Evolutionary conservation across 176 grass and related monocot species (phyloP).

Genomic region (Carex littledalei): DNA sequence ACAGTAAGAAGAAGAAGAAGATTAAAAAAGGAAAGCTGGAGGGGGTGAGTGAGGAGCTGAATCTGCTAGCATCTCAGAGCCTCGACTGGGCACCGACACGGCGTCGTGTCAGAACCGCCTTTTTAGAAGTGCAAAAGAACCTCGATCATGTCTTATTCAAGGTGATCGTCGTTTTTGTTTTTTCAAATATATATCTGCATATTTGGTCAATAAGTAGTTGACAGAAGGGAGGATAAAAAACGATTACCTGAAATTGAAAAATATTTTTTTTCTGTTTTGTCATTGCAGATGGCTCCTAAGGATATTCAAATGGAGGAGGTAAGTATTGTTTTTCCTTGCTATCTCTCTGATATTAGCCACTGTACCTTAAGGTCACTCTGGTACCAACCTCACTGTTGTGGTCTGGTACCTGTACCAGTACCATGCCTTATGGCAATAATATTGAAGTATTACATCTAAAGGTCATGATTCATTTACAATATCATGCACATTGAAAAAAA

Average conservation of each 20-base stretch:
- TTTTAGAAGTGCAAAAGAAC: conserved; percentile 55
- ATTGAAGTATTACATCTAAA: background rate
- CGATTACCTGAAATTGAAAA: background rate
- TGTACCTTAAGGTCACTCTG: background rate
- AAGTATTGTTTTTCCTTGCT: background rate
- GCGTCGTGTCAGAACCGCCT: conserved; percentile 48
- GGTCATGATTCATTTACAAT: background rate
- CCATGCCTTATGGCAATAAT: background rate
- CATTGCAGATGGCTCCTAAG: conserved; percentile 61
- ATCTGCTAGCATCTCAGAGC: conserved; percentile 50
- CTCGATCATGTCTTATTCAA: conserved; percentile 92
- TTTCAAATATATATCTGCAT: background rate
- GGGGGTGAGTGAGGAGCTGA: conserved; percentile 69
- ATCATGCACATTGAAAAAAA: background rate
- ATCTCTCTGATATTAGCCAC: background rate
- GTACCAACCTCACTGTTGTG: background rate
- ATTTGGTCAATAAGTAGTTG: background rate
- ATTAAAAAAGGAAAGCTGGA: conserved; percentile 31
- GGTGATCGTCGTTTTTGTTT: conserved; percentile 22
- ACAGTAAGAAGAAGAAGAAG: background rate
- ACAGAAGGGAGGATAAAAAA: background rate
- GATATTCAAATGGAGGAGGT: conserved; percentile 87
- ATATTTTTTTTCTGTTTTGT: background rate
- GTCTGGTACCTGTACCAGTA: background rate
- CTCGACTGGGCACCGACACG: conserved; percentile 86